Conservation (phyloP, 805 yeast genomes). For the Metschnikowia peoriensis region DNA sequence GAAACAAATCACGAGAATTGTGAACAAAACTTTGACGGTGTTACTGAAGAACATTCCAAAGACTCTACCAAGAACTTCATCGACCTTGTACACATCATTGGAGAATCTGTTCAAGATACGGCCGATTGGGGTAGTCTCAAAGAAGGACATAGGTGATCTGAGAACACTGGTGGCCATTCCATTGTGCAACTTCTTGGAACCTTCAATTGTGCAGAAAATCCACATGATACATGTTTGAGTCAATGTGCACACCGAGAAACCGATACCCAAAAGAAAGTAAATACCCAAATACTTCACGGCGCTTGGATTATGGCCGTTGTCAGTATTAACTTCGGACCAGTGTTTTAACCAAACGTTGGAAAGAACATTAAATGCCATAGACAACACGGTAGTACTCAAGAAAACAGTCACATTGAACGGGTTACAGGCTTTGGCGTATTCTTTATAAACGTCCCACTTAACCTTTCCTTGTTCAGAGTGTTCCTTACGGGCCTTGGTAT, state of each 20-base stretch:
- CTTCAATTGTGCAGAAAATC: slow-evolving; percentile 79
- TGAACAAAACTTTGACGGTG: slow-evolving; percentile 62
- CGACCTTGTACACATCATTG: slow-evolving; percentile 85
- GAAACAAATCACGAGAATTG: slow-evolving; percentile 73
- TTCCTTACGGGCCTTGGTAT: slow-evolving; percentile 55
- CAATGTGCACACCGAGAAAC: slow-evolving; percentile 58
- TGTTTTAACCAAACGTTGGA: slow-evolving; percentile 93
- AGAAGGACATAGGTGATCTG: slow-evolving; percentile 92
- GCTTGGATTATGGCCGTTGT: slow-evolving; percentile 66
- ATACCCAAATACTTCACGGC: slow-evolving; percentile 70
- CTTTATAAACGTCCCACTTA: slow-evolving; percentile 77
- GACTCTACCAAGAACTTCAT: slow-evolving; percentile 70
- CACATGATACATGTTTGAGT: slow-evolving; percentile 68
- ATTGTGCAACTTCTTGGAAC: slow-evolving; percentile 74
- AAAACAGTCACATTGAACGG: slow-evolving; percentile 59
- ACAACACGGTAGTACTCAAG: slow-evolving; percentile 51
- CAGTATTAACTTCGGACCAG: slow-evolving; percentile 91
- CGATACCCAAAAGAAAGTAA: slow-evolving; percentile 72
- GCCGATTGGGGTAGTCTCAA: slow-evolving; percentile 95
- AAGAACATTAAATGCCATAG: slow-evolving; percentile 60
- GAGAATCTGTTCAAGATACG: slow-evolving; percentile 89
- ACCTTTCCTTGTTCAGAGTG: slow-evolving; percentile 92
- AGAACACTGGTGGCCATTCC: slow-evolving; percentile 69
- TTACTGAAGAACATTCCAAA: slow-evolving; percentile 67
- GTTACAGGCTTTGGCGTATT: slow-evolving; percentile 87